A percentile compares a stretch with the other conserved stretches of the same genome.
phyloP scores from a whole-genome alignment of 2,329 filamentous ascomycete genomes.

The Penicillium sp. region DNA sequence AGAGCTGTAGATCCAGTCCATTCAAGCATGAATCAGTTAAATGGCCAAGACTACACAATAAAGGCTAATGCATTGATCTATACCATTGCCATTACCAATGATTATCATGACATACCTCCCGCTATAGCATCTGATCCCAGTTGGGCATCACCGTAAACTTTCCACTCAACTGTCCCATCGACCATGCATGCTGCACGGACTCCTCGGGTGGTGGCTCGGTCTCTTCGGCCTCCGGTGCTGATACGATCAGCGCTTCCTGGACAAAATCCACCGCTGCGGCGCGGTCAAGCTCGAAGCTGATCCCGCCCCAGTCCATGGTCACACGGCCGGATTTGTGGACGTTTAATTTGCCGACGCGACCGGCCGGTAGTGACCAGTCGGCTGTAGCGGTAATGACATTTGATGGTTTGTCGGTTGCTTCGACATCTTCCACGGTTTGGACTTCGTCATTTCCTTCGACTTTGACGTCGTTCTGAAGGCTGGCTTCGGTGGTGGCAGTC shows the following conservation, averaged over 20 bases:
- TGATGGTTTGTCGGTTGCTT: conserved; percentile 14
- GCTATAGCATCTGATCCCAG: conserved; percentile 49
- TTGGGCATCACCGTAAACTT: conserved; percentile 60
- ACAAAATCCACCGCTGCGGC: conserved; percentile 54
- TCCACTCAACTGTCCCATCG: conserved; percentile 57
- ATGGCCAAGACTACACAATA: too few species aligned
- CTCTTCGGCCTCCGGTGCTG: conserved; percentile 16
- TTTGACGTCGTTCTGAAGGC: conserved; percentile 13
- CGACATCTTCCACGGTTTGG: conserved; percentile 22
- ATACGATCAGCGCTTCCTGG: conserved; percentile 52
- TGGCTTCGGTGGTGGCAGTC: conserved; percentile 1
- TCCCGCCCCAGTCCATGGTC: conserved; percentile 58
- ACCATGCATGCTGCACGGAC: conserved; percentile 43
- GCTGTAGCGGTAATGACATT: conserved; percentile 40
- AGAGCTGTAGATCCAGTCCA: too few species aligned
- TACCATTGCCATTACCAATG: conserved; percentile 7
- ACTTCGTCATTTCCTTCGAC: conserved; percentile 31
- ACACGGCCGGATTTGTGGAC: conserved; percentile 58
- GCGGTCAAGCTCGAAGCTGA: conserved; percentile 52
- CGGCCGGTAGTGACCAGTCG: conserved; percentile 45
- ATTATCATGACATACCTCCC: conserved; percentile 3
- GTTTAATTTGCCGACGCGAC: conserved; percentile 55
- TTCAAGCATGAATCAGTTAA: too few species aligned
- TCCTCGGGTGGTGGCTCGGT: conserved; percentile 15
- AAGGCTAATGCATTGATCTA: too few species aligned